Percentiles rank a stretch among this genome's conserved stretches.
These are phyloP conservation scores for Gyromitra esculenta DNA, from an alignment of 2,329 filamentous ascomycete species.

Conservation along the genomic window DNA sequence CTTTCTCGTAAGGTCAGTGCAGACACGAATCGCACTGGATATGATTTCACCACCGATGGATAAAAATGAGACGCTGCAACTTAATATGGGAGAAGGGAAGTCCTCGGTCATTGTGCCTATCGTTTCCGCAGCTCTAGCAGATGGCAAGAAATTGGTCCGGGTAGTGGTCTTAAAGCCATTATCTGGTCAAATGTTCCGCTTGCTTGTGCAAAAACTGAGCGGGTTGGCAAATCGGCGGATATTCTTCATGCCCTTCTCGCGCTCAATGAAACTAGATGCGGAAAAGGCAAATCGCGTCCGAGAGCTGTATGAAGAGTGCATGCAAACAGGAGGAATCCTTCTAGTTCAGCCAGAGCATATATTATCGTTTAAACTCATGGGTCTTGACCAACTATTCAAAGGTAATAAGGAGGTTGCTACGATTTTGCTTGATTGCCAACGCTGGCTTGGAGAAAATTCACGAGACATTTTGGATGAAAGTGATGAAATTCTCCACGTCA, in stretches of 20 bases:
- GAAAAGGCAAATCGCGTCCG: slow-evolving; percentile 60
- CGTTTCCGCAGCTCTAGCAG: slow-evolving; percentile 66
- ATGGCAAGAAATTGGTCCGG: slow-evolving; percentile 66
- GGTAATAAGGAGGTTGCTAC: slow-evolving; percentile 57
- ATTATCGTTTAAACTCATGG: slow-evolving; percentile 72
- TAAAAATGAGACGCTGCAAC: slow-evolving; percentile 69
- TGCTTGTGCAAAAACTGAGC: slow-evolving; percentile 67
- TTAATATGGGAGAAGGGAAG: slow-evolving; percentile 79
- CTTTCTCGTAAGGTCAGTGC: slow-evolving; percentile 69
- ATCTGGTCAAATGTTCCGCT: slow-evolving; percentile 69
- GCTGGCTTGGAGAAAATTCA: slow-evolving; percentile 62
- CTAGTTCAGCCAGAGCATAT: slow-evolving; percentile 73
- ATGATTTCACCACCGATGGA: slow-evolving; percentile 65
- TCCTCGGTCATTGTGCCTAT: slow-evolving; percentile 75
- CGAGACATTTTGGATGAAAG: slow-evolving; percentile 73
- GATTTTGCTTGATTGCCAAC: slow-evolving; percentile 62
- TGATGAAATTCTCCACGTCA: slow-evolving; percentile 71
- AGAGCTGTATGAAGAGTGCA: slow-evolving; percentile 63
- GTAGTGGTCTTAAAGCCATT: slow-evolving; percentile 72
- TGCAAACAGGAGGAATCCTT: slow-evolving; percentile 66
- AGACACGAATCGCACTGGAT: slow-evolving; percentile 67
- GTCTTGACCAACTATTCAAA: slow-evolving; percentile 64
- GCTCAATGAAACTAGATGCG: slow-evolving; percentile 61
- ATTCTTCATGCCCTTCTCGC: slow-evolving; percentile 70
- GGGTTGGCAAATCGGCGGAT: slow-evolving; percentile 68